A percentile compares a stretch with the other conserved stretches of the same genome.
Evolutionary conservation across 805 yeast genomes (phyloP).

Genomic region (Spathaspora sp.): DNA sequence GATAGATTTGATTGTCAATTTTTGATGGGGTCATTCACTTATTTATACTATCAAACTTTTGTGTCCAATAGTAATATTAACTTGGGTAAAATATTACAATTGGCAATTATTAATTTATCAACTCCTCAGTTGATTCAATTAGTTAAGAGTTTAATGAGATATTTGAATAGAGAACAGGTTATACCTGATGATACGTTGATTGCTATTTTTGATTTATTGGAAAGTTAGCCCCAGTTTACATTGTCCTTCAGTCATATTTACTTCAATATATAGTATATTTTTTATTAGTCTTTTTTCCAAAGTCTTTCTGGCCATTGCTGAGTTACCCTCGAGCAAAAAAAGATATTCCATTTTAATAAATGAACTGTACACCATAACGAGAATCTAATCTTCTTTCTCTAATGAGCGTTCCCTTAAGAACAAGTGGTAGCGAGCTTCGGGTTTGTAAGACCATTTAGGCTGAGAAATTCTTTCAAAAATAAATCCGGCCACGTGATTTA

Average conservation of each 20-base stretch:
- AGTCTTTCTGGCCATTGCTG: not conserved
- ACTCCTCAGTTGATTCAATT: constrained; percentile 63
- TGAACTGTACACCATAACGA: too few relatives aligned
- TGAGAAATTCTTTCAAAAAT: too few relatives aligned
- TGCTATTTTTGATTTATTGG: constrained; percentile 28
- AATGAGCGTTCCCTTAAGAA: too few relatives aligned
- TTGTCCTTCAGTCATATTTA: not conserved
- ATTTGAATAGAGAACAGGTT: constrained; percentile 36
- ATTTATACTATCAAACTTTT: constrained; percentile 89
- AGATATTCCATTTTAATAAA: too few relatives aligned
- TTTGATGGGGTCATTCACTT: constrained; percentile 93
- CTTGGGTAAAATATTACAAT: constrained; percentile 72
- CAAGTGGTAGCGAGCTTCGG: too few relatives aligned
- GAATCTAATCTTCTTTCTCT: too few relatives aligned
- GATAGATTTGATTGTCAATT: constrained; percentile 98
- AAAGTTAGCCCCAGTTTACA: constrained; percentile 6
- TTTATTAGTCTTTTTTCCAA: not conserved
- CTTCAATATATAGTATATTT: not conserved
- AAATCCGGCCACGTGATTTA: not conserved
- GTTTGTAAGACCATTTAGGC: too few relatives aligned
- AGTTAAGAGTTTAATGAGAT: constrained; percentile 54
- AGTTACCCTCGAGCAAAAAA: not conserved
- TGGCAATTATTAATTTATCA: constrained; percentile 67
- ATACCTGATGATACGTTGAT: constrained; percentile 25
- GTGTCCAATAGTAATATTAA: constrained; percentile 69